Evolutionary conservation across 768 basidiomycete genomes (phyloP).

Genomic region (Mycena floridula): DNA sequence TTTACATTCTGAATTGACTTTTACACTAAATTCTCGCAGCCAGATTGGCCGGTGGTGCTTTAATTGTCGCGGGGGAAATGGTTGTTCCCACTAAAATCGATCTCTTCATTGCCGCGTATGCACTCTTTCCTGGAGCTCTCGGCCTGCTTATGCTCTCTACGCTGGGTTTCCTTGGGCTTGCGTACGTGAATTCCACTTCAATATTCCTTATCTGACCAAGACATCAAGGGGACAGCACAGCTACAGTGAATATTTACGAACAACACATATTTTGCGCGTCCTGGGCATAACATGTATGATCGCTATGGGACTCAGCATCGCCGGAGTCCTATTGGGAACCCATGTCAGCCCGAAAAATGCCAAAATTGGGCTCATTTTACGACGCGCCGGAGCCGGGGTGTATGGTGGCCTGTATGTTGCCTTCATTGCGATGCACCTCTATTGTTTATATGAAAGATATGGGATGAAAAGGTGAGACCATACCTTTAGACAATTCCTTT

Average conservation of each 20-base stretch:
- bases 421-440: constrained; percentile 33
- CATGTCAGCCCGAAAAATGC: constrained; percentile 26
- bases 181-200: constrained; percentile 24
- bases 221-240: constrained; percentile 40
- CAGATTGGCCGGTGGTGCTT: constrained; percentile 49
- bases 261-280: constrained; percentile 30
- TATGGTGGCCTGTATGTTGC: constrained; percentile 36
- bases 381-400: constrained; percentile 35
- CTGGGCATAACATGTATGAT: constrained; percentile 29
- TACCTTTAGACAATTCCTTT: too few relatives aligned
- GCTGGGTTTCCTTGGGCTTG: constrained; percentile 45
- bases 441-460: constrained; percentile 38
- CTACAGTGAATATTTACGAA: constrained; percentile 42
- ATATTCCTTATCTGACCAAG: constrained; percentile 15
- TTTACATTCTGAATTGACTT: constrained; percentile 1
- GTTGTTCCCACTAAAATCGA: constrained; percentile 29
- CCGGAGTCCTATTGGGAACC: constrained; percentile 40
- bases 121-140: constrained; percentile 39
- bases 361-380: constrained; percentile 30
- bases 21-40: constrained; percentile 27
- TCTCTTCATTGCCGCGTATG: constrained; percentile 47
- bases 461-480: constrained; percentile 38
- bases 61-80: constrained; percentile 51
- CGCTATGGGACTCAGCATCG: constrained; percentile 36
- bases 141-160: constrained; percentile 34